Base-by-base conservation (phyloP, 1,139 yeast genomes). In the Taphrina flavorubra region DNA sequence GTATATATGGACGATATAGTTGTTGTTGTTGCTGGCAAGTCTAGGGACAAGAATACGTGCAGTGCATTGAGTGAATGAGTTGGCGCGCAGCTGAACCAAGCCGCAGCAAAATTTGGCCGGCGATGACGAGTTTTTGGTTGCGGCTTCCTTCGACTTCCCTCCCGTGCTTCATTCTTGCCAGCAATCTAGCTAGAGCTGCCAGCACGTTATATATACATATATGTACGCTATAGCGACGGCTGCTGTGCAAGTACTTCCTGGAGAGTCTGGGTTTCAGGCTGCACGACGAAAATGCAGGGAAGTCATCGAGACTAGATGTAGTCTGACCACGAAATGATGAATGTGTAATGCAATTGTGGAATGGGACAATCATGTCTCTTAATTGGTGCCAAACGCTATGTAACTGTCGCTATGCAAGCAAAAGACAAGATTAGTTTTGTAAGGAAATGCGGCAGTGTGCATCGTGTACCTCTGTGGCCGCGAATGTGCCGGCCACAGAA, bases 401-500 rank as follows among this genome's bases (percentile, higher is more conserved):
- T 20, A 49, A 44, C n/a, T 7, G n/a, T n/a, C 53, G 53, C 53
- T 49, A 49, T 49, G 53, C 49, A 56, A 25, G 11, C 11, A 8
- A 31, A 34, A 6, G 36, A 31, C n/a, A 16, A 39, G n/a, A 7
- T 40, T 36, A 62, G 34, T 62, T 53, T 42, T 62, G 66, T 34
- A 62, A 39, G 10, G 66, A 51, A 2, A 62, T 62, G n/a, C 66
- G 49, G 18, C 67, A 63, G 20, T 63, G 51, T 14, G 63, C 63
- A 79, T 94, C 99, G 69, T 86, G 85, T 13, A 94, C 86, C 74
- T 89, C 92, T 55, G 90, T 84, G 8, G 97, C 97, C 77, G 92
- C 97, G 76, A 95, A 94, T 3, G 92, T 89, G 58, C 99, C 99
- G 76, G 92, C 97, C 73, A 90, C 81, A 73, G 91, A 89, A 0